phyloP scores from a whole-genome alignment of 2,329 filamentous ascomycete species.

The Claviceps sp. region DNA sequence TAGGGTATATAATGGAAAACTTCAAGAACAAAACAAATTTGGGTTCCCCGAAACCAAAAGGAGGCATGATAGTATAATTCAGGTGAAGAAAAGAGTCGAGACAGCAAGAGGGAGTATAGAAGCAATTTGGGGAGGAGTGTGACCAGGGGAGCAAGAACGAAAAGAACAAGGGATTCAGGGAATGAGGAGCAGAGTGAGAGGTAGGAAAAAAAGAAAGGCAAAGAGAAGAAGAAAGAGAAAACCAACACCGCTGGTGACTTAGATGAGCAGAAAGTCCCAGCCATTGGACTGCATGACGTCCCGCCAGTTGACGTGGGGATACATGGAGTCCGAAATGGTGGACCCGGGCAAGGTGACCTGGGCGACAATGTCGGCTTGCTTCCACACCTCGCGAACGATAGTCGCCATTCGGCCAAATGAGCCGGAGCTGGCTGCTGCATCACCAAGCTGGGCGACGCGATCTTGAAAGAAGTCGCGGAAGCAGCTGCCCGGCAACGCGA shows the following conservation, averaged over 20 bases:
- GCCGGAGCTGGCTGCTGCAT: slow-evolving; percentile 65
- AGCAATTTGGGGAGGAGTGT: neutral
- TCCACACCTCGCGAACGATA: slow-evolving; percentile 75
- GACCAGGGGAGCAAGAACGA: neutral
- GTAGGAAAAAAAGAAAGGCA: slow-evolving; percentile 8
- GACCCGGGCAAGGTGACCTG: slow-evolving; percentile 22
- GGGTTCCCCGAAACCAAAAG: neutral
- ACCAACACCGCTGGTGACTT: slow-evolving; percentile 13
- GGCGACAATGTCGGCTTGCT: slow-evolving; percentile 49
- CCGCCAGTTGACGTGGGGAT: slow-evolving; percentile 78
- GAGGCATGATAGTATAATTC: neutral
- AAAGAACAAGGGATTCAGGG: slow-evolving; percentile 10
- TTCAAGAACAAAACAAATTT: slow-evolving; percentile 8
- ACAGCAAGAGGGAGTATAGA: too few relatives aligned
- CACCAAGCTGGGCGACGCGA: slow-evolving; percentile 60
- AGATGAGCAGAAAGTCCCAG: slow-evolving; percentile 91
- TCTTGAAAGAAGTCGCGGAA: slow-evolving; percentile 72
- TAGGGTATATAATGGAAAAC: slow-evolving; percentile 14
- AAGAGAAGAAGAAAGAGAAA: slow-evolving; percentile 10
- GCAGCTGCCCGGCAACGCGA: slow-evolving; percentile 55
- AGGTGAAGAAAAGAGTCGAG: too few relatives aligned
- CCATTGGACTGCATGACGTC: slow-evolving; percentile 83
- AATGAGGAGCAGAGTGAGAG: neutral
- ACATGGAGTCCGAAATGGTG: slow-evolving; percentile 22
- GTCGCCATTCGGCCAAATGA: slow-evolving; percentile 74